Percentiles rank a stretch among this genome's conserved stretches.
These are phyloP conservation scores for Themeda triandra DNA, from an alignment of 176 grass and related monocot genomes.

Conservation along the genomic window DNA sequence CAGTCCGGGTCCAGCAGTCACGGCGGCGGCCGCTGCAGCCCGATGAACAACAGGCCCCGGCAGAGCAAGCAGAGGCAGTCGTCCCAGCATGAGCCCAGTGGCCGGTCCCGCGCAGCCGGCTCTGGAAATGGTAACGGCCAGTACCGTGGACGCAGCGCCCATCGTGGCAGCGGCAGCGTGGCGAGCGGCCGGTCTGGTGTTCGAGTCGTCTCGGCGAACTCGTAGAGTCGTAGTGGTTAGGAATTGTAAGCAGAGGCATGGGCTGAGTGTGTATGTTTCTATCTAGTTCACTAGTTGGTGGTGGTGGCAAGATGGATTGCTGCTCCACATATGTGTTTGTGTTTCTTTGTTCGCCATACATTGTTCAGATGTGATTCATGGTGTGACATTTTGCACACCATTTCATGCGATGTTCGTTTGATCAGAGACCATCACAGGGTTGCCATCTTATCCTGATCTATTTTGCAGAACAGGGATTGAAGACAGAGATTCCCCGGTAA, in stretches of 20 bases:
- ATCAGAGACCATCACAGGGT: neutral
- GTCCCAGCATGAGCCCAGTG: conserved; percentile 18
- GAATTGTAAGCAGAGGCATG: neutral
- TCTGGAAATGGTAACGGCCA: conserved; percentile 16
- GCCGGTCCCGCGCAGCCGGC: conserved; percentile 4
- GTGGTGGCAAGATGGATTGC: conserved; percentile 58
- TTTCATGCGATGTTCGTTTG: neutral
- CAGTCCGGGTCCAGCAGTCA: neutral
- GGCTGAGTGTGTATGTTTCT: neutral
- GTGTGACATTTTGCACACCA: conserved; percentile 18
- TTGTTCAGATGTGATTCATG: conserved; percentile 45
- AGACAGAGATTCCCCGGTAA: neutral
- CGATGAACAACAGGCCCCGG: conserved; percentile 15
- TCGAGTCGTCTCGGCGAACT: conserved; percentile 28
- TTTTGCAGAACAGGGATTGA: neutral
- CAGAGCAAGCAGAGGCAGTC: conserved; percentile 42
- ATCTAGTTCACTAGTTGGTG: neutral
- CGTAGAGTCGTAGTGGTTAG: neutral
- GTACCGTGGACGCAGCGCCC: conserved; percentile 40
- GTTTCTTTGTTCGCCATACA: conserved; percentile 1
- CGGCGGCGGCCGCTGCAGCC: conserved; percentile 1
- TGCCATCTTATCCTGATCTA: neutral
- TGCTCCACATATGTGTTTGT: conserved; percentile 30
- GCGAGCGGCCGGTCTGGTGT: conserved; percentile 41
- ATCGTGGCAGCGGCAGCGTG: conserved; percentile 29